Base-by-base conservation (phyloP, 208 protist species). In the Crithidia mellificae region DNA sequence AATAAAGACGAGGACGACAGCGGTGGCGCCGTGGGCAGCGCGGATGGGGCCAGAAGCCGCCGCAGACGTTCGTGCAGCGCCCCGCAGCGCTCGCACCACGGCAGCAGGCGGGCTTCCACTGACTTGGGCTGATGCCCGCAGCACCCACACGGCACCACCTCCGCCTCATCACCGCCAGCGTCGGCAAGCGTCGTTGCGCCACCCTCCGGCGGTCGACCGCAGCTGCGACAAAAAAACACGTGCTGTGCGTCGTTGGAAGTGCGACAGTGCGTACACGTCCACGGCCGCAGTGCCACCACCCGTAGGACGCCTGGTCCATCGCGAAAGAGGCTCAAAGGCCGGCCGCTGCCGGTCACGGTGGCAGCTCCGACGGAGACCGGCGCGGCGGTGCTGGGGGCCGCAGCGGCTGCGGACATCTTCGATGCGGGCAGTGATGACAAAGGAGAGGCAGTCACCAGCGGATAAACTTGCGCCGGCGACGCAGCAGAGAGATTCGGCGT, bases 221-320 rank as follows among this genome's bases (percentile, higher is more conserved):
- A 85, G 30, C 27, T 24, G 0, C 77, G 46, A 43, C 88, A 94
- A 74, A 84, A 90, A 65, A 90, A 91, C 15, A 75, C 47, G 53
- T 91, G 83, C 32, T 74, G 68, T 11, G 85, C 66, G 7, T 80
- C 73, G 62, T 94, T 94, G 43, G 24, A 38, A n/a, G 72, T 47
- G 20, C 64, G 71, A 64, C 88, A 94, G 34, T 71, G 71, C 17
- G 51, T 49, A 74, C 88, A 94, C n/a, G 74, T 76, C 88, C 88
- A 94, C 46, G 55, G 63, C 27, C 85, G 88, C 63, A 94, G 67
- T 15, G 81, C 56, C 39, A 82, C 68, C 38, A 86, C 69, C 0
- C 50, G 64, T 32, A 62, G 38, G 12, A 79, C 63, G 25, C 34
- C 17, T 14, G 47, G 22, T 11, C 65, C 64, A 9, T 56, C n/a